Percentiles rank a stretch among this genome's conserved stretches.
phyloP scores from a whole-genome alignment of 352 stramenopile genomes.

The Globisporangium cylindrosporum region DNA sequence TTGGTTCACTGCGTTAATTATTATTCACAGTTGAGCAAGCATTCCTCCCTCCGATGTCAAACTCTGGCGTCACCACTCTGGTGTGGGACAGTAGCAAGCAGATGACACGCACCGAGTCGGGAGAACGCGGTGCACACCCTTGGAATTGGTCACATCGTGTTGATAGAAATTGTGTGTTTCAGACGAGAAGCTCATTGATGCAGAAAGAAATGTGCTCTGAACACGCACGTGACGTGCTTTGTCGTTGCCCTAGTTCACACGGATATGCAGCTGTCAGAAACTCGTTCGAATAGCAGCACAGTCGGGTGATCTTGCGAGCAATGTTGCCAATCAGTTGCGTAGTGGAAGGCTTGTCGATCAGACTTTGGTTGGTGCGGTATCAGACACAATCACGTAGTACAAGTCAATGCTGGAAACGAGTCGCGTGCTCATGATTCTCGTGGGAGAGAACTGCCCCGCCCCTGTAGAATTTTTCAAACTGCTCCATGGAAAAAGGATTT shows the following conservation, averaged over 20 bases:
- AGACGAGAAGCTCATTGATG: background rate
- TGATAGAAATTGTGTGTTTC: background rate
- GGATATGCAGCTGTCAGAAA: background rate
- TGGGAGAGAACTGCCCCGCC: background rate
- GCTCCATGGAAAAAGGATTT: background rate
- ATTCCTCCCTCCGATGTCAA: background rate
- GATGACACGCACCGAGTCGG: background rate
- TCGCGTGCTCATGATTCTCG: background rate
- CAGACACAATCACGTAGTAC: background rate
- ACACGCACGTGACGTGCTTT: background rate
- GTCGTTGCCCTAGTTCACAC: background rate
- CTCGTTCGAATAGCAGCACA: background rate
- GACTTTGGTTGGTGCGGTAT: background rate
- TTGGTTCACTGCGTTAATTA: background rate
- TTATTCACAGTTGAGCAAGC: background rate
- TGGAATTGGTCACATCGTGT: background rate
- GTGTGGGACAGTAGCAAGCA: background rate
- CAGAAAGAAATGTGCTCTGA: background rate
- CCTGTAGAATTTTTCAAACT: background rate
- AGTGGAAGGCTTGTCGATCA: too few relatives aligned
- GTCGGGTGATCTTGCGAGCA: background rate
- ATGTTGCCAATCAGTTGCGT: too few relatives aligned
- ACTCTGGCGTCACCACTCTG: background rate
- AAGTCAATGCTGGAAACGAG: background rate
- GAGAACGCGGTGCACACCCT: background rate